Base-by-base conservation (phyloP, 108 stramenopile species). In the Nitzschia sp. region DNA sequence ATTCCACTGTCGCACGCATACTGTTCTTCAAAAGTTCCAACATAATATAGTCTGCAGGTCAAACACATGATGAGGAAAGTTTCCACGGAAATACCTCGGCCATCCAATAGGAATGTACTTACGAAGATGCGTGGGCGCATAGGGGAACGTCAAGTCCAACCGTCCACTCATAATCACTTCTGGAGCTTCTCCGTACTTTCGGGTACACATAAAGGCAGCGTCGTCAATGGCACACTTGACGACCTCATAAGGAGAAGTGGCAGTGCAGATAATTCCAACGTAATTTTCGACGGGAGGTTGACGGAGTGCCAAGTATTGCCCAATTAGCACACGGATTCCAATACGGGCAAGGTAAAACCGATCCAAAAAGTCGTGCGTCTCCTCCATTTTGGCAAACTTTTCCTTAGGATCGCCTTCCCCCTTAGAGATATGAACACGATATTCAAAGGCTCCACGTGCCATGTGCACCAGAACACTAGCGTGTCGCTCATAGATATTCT, bases 141-240 rank as follows among this genome's bases (percentile, higher is more conserved):
- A 97, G 10, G 94, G 87, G 71, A 99, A 99, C 51, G 94, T 91
- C 78, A 97, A 78, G 72, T 98, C 96, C 54, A 94, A 73, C 51
- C 95, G 67, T 29, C 97, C 97, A 48, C 86, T 90, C 65, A 99
- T 91, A 42, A 93, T 91, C 10, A 98, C 99, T 57, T 98, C 96
- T n/a, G 99, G 99, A 10, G 97, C 98, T 66, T 98, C 97, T 10
- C 98, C 97, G 71, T 97, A 97, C 80, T 93, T 94, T 20, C 97
- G 82, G 53, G 87, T 90, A 80, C 98, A 98, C 94, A 98, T 98
- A 71, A 90, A 96, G 40, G 86, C 86, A 10, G 98, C 97, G 82
- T 99, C 98, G 51, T 95, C 93, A 55, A 97, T 95, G 46, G 99
- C 98, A 19, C 89, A 86, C 70, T 84, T 89, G 25, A 96, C 95